Conservation (phyloP, 2,329 filamentous ascomycete genomes). For the Trichoderma atrobrunneum region DNA sequence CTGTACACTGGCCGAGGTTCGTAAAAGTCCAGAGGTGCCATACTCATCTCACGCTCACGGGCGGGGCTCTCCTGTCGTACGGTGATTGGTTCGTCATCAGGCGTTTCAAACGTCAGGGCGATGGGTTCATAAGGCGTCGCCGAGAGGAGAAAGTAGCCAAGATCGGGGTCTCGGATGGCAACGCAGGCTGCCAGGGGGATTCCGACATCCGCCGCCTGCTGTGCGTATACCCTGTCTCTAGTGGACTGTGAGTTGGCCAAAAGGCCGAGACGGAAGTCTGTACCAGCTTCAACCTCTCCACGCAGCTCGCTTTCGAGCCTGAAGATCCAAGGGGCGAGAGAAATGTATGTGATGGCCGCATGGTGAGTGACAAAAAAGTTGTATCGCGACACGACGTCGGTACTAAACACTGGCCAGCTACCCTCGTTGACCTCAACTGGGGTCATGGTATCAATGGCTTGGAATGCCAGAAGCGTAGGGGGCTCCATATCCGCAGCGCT, state of each 20-base stretch:
- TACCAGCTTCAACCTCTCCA: conserved; percentile 54
- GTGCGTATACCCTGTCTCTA: conserved; percentile 57
- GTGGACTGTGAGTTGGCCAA: conserved; percentile 58
- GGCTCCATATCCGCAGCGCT: conserved; percentile 36
- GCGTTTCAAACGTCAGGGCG: conserved; percentile 57
- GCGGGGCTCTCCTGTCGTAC: conserved; percentile 43
- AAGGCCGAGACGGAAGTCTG: conserved; percentile 60
- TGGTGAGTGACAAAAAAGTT: conserved; percentile 62
- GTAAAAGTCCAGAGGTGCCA: conserved; percentile 50
- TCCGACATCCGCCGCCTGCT: conserved; percentile 45
- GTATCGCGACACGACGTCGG: conserved; percentile 60
- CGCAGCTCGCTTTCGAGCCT: conserved; percentile 60
- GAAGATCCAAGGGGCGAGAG: conserved; percentile 61
- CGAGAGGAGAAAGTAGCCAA: conserved; percentile 62
- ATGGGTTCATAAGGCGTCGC: conserved; percentile 57
- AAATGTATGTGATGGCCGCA: conserved; percentile 58
- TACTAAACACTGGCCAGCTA: conserved; percentile 62
- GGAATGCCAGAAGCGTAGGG: conserved; percentile 57
- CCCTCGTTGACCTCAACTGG: conserved; percentile 53
- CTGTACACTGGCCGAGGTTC: conserved; percentile 67
- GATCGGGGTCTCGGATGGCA: conserved; percentile 57
- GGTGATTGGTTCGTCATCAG: conserved; percentile 50
- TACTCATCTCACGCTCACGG: conserved; percentile 42
- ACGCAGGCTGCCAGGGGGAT: conserved; percentile 53
- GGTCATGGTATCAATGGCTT: conserved; percentile 59